Conservation (phyloP, 345 rosid species). For the Melaleuca quinquenervia region DNA sequence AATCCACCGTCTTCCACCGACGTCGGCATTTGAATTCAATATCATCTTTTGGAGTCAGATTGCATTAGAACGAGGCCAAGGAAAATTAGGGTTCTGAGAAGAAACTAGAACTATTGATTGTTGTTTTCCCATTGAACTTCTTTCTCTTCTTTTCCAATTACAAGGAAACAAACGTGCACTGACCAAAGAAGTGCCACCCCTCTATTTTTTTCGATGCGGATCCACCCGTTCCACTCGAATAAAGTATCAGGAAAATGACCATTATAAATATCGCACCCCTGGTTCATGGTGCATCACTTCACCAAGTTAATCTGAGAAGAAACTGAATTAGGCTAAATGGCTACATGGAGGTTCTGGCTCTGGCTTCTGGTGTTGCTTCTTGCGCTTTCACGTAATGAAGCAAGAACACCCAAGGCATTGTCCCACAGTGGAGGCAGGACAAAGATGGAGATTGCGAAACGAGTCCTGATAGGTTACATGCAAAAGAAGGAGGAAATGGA, state of each 20-base stretch:
- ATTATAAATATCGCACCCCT: not conserved
- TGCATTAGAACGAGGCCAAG: not conserved
- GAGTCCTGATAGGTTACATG: not conserved
- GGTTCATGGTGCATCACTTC: not conserved
- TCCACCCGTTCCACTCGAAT: not conserved
- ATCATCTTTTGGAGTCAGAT: not conserved
- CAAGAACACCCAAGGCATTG: not conserved
- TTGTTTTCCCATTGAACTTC: not conserved
- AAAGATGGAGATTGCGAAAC: not conserved
- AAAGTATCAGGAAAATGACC: not conserved
- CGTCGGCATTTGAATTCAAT: not conserved
- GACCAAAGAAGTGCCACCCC: not conserved
- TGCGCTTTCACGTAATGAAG: not conserved
- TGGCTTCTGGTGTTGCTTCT: not conserved
- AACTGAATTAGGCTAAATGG: not conserved
- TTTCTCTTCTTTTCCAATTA: not conserved
- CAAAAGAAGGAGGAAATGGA: slow-evolving; percentile 3
- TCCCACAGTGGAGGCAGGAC: not conserved
- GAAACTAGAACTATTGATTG: not conserved
- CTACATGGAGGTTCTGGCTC: not conserved
- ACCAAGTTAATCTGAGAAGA: not conserved
- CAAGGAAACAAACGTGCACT: not conserved
- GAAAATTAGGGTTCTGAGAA: not conserved
- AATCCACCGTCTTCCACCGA: not conserved
- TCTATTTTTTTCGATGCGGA: not conserved